phyloP scores from a whole-genome alignment of 495 filamentous ascomycete genomes.

The Lepidopterella palustris region DNA sequence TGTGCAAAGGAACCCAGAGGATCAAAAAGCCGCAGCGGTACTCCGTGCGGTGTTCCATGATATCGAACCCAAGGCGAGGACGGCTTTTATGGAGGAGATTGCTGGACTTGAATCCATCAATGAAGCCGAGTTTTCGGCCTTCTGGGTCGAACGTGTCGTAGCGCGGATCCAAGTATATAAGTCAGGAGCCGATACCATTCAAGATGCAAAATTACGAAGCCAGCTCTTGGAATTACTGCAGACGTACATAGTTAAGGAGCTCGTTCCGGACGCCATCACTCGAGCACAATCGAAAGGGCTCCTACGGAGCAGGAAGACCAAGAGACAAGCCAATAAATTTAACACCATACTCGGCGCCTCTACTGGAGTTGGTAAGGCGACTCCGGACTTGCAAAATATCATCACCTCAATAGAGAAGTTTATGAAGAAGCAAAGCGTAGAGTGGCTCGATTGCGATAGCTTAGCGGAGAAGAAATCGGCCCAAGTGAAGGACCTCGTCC shows the following conservation, averaged over 20 bases:
- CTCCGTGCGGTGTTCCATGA: neutral
- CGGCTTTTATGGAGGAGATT: slow-evolving; percentile 10
- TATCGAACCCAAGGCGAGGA: slow-evolving; percentile 1
- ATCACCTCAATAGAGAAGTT: slow-evolving; percentile 19
- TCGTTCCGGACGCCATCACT: slow-evolving; percentile 23
- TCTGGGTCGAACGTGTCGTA: slow-evolving; percentile 23
- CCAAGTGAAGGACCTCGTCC: slow-evolving; percentile 21
- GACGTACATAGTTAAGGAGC: slow-evolving; percentile 19
- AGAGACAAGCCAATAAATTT: slow-evolving; percentile 19
- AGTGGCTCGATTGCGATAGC: neutral
- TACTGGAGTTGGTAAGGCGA: neutral
- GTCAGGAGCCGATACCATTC: slow-evolving; percentile 12
- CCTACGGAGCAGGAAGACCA: slow-evolving; percentile 13
- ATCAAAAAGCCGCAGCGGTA: neutral
- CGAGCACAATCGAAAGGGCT: slow-evolving; percentile 18
- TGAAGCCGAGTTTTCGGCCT: slow-evolving; percentile 16
- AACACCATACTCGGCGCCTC: neutral
- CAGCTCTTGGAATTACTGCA: slow-evolving; percentile 20
- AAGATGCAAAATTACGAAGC: slow-evolving; percentile 22
- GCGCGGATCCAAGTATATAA: slow-evolving; percentile 12
- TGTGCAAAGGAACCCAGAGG: neutral
- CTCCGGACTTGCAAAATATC: neutral
- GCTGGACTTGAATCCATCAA: slow-evolving; percentile 10
- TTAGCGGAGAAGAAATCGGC: slow-evolving; percentile 8
- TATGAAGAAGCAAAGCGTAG: slow-evolving; percentile 16